phyloP scores from a whole-genome alignment of 2,329 filamentous ascomycete species.

The Penicillium glabrum region DNA sequence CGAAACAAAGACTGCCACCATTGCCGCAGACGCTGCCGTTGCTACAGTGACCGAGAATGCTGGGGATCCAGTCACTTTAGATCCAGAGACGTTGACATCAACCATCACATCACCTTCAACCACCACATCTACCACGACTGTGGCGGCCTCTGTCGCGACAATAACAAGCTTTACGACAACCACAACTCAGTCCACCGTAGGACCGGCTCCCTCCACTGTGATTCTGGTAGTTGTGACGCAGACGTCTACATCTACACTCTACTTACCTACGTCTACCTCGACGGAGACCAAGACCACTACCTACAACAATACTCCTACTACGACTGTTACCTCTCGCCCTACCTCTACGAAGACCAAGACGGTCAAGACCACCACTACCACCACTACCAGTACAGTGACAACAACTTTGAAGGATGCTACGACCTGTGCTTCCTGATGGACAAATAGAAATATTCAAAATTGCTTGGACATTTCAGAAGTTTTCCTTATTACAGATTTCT shows the following conservation, averaged over 20 bases:
- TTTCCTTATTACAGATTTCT: background rate
- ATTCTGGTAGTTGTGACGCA: background rate
- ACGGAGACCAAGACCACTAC: background rate
- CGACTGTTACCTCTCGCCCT: background rate
- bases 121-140: background rate
- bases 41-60: background rate
- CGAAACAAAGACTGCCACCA: background rate
- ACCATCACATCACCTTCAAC: background rate
- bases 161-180: background rate
- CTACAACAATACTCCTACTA: background rate
- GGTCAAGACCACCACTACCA: constrained; percentile 2
- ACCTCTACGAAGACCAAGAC: constrained; percentile 1
- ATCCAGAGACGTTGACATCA: background rate
- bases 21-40: background rate
- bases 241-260: background rate
- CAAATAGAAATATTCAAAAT: background rate
- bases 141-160: background rate
- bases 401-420: constrained; percentile 3
- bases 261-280: background rate
- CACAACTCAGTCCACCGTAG: background rate
- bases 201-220: background rate
- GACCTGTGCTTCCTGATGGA: background rate
- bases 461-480: background rate
- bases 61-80: background rate
- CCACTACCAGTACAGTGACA: constrained; percentile 1